Evolutionary conservation across 2,329 filamentous ascomycete species (phyloP), one percentile per base, ranked within the genome.

Genomic region (Colletotrichum karsti): DNA sequence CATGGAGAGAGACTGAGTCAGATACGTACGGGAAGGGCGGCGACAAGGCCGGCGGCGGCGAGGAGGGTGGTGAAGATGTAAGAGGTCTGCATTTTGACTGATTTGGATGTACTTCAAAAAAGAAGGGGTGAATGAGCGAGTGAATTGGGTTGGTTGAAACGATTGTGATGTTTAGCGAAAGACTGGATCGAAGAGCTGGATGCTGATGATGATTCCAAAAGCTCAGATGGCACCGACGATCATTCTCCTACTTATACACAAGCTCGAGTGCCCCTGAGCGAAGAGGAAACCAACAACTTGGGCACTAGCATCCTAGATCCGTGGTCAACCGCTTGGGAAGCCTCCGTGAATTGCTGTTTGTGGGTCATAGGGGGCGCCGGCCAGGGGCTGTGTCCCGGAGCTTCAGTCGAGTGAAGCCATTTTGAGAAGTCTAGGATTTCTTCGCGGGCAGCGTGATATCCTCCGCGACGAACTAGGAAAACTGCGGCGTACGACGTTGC

Each of bases 41-140:
- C 26, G 18, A 28, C 64, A 12, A 57, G 37, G 53, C 64, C 53
- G 22, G 39, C 64, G 10, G 20, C 44, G 22, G 64, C 64, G 15
- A 67, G 53, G 37, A 64, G 42, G 22, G 57, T 26, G 18, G 64
- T 44, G 53, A 67, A 58, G 10, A 67, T 28, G 28, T n/a, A 46
- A 15, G 64, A 58, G 24, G 48, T 46, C 53, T 64, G 60, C 60
- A 67, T 67, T 35, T 58, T 67, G 53, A 39, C 7, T 26, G 59
- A 18, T 24, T 39, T 46, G 7, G n/a, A n/a, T n/a, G 20, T 35
- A 22, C 13, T 7, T 42, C 5, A 28, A 18, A 41, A 33, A 26
- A 30, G 9, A 53, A 15, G 37, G 28, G 46, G 42, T 50, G 9
- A 51, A 13, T 24, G n/a, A 35, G 30, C 44, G 22, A 58, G 20